Base-by-base conservation (phyloP, 768 basidiomycete species). In the Trametes punicea region DNA sequence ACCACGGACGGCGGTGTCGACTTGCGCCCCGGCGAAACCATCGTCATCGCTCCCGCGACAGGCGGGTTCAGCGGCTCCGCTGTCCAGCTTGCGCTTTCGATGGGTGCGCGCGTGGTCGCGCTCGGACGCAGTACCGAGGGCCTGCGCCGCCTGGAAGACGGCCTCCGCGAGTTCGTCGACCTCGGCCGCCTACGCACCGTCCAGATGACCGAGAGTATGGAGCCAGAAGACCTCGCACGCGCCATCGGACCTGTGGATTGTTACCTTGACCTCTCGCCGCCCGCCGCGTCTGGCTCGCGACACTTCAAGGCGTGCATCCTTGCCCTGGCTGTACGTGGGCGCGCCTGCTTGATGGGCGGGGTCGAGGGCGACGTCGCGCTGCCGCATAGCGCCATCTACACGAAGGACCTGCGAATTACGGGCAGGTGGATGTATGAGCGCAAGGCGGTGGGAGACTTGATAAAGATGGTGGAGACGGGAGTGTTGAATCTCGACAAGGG, bases 401-500 rank as follows among this genome's bases (percentile, higher is more conserved):
- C 23, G 23, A 44, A 44, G 2, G 42, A 44, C 42, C 23, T 44
- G 25, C 21, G 20, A 15, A 44, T 44, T 25, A 44, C 42, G 11
- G 42, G 42, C 21, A 44, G 26, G 42, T 44, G 42, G 42, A 44
- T 44, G 42, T 44, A 44, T 25, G 42, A 44, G 42, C 42, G 42
- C 7, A 26, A 44, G 42, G 18, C 42, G 42, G 25, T 44, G 3
- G 10, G 21, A 11, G 42, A 44, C 23, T 15, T 44, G 23, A 44
- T 44, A 21, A 44, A 44, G 42, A 44, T 44, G 42, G 42, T 25
- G 25, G 23, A 44, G 42, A 15, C 42, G 8, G 42, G 42, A 10
- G 42, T 44, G 6, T 10, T 44, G 25, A 5, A 44, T 44, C 25
- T 44, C 23, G 25, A 15, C 1, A 44, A 15, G 42, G 42, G 42